Percentiles rank a stretch among this genome's conserved stretches.
These are phyloP conservation scores for Coix lacrymajobi DNA, from an alignment of 176 grass and related monocot genomes.

Conservation along the genomic window DNA sequence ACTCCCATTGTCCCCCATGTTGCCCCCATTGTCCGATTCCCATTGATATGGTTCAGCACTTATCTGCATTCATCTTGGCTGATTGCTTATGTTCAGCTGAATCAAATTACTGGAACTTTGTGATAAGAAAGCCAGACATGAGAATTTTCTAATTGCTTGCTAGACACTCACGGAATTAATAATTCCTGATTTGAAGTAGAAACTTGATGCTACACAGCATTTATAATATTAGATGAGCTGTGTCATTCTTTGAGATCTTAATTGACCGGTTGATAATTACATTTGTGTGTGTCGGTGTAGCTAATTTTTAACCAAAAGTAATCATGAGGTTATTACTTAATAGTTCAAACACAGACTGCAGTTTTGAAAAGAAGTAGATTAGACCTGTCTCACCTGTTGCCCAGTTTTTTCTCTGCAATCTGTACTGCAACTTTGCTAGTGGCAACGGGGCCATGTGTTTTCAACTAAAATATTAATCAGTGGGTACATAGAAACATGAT, in stretches of 20 bases:
- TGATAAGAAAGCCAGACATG: not conserved
- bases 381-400: not conserved
- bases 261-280: not conserved
- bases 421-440: not conserved
- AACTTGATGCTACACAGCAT: not conserved
- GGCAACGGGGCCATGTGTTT: not conserved
- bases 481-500: not conserved
- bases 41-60: not conserved
- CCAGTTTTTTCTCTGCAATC: not conserved
- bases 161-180: not conserved
- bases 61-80: not conserved
- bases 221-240: not conserved
- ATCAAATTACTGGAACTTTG: not conserved
- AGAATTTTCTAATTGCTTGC: not conserved
- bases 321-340: not conserved
- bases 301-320: not conserved
- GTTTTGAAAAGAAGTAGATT: not conserved
- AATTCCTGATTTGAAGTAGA: not conserved
- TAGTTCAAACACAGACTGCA: not conserved
- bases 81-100: not conserved
- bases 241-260: not conserved
- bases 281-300: not conserved
- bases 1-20: not conserved
- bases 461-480: not conserved
- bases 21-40: not conserved